Percentiles rank a stretch among this genome's conserved stretches.
Evolutionary conservation across 2,329 filamentous ascomycete genomes (phyloP).

Genomic region (Davidsoniella australis): DNA sequence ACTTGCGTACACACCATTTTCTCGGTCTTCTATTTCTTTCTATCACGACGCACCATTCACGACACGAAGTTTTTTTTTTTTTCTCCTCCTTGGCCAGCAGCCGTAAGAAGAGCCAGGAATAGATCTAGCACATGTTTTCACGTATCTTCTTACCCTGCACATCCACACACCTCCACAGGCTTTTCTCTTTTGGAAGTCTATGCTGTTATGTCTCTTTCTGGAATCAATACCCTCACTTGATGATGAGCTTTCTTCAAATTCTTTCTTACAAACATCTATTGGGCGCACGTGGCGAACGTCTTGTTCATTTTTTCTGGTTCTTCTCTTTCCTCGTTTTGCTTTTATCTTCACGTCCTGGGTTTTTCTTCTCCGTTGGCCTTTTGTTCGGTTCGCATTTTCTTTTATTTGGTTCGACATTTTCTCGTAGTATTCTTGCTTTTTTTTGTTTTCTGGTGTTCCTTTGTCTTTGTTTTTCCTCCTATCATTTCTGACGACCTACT

Average conservation of each 20-base stretch:
- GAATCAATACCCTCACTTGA: neutral
- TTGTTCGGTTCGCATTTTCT: neutral
- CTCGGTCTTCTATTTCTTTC: neutral
- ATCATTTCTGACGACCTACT: too few relatives aligned
- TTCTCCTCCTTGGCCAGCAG: neutral
- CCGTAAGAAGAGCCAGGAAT: neutral
- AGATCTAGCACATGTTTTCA: neutral
- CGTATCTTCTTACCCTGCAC: neutral
- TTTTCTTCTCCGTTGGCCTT: neutral
- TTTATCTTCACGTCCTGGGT: neutral
- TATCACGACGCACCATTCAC: too few relatives aligned
- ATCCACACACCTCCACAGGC: neutral
- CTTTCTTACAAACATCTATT: conserved; percentile 1
- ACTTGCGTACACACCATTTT: neutral
- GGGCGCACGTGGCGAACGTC: neutral
- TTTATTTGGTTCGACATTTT: neutral
- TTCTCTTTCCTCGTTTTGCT: neutral
- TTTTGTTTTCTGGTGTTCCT: neutral
- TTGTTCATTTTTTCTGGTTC: conserved; percentile 1
- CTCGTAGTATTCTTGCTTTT: neutral
- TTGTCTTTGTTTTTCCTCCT: neutral
- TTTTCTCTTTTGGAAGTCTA: neutral
- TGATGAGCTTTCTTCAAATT: neutral
- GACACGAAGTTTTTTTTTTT: neutral
- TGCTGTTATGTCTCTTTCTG: conserved; percentile 1